Percentiles rank a stretch among this genome's conserved stretches.
Evolutionary conservation across 2,329 filamentous ascomycete species (phyloP).

Genomic region (Sporothrix dimorphospora): DNA sequence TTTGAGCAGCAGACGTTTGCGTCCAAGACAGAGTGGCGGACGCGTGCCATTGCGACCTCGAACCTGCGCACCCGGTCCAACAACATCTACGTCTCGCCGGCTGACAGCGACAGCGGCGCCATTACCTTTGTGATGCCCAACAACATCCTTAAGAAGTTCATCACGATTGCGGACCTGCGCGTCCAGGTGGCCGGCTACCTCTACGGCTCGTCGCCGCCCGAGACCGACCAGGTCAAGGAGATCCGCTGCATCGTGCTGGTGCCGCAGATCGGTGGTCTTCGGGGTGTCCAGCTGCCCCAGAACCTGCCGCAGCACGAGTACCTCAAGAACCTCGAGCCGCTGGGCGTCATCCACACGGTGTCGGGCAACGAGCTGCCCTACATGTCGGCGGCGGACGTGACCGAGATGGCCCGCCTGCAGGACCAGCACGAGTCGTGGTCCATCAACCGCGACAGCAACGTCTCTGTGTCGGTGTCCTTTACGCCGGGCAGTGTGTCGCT

Average conservation of each 20-base stretch:
- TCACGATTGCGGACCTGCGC: constrained; percentile 92
- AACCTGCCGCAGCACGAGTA: constrained; percentile 91
- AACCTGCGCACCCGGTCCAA: constrained; percentile 92
- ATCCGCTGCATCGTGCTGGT: constrained; percentile 97
- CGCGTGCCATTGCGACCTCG: constrained; percentile 91
- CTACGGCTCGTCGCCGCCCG: constrained; percentile 87
- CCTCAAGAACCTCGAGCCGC: constrained; percentile 80
- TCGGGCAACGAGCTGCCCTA: constrained; percentile 94
- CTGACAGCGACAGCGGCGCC: constrained; percentile 88
- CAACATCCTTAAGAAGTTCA: constrained; percentile 97
- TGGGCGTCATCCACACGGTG: constrained; percentile 93
- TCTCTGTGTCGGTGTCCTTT: constrained; percentile 94
- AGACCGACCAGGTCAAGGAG: constrained; percentile 97
- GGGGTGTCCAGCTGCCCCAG: constrained; percentile 87
- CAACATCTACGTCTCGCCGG: constrained; percentile 98
- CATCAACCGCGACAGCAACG: constrained; percentile 76
- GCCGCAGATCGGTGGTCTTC: constrained; percentile 90
- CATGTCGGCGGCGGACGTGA: constrained; percentile 95
- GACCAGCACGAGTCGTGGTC: constrained; percentile 74
- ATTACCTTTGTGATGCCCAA: constrained; percentile 99
- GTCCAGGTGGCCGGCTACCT: constrained; percentile 96
- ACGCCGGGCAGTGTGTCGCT: constrained; percentile 95
- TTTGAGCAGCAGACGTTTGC: constrained; percentile 98
- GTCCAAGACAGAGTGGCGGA: constrained; percentile 98
- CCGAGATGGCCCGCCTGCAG: constrained; percentile 88